A percentile compares a stretch with the other conserved stretches of the same genome.
These are phyloP conservation scores for Alternaria atra DNA, from an alignment of 2,329 filamentous ascomycete species.

Conservation along the genomic window DNA sequence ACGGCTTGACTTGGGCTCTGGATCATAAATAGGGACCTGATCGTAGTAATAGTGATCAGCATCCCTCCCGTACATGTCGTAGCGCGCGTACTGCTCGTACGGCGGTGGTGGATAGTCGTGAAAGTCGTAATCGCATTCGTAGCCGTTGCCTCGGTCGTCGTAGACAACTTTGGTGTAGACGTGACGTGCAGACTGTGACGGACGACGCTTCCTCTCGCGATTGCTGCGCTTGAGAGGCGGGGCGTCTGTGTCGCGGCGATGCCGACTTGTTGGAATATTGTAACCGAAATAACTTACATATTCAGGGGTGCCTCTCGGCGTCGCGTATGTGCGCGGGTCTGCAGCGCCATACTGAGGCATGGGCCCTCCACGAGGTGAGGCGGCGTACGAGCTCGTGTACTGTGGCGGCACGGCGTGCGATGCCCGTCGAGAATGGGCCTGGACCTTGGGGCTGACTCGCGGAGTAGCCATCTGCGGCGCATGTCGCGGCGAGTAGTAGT, in stretches of 20 bases:
- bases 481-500: conserved; percentile 65
- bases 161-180: conserved; percentile 66
- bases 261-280: conserved; percentile 54
- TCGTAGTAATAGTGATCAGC: conserved; percentile 63
- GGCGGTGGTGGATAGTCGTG: conserved; percentile 59
- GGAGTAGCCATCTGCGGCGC: conserved; percentile 60
- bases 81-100: conserved; percentile 59
- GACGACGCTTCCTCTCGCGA: conserved; percentile 59
- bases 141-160: conserved; percentile 60
- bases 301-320: conserved; percentile 65
- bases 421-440: conserved; percentile 64
- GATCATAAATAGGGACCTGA: conserved; percentile 59
- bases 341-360: conserved; percentile 55
- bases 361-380: conserved; percentile 41
- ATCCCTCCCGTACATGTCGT: conserved; percentile 62
- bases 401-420: conserved; percentile 61
- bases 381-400: conserved; percentile 48
- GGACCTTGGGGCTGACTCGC: conserved; percentile 56
- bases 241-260: conserved; percentile 50
- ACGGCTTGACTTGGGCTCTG: conserved; percentile 57
- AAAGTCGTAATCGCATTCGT: conserved; percentile 57
- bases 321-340: conserved; percentile 53
- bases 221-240: conserved; percentile 52
- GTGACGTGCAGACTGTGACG: conserved; percentile 62
- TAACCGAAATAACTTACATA: conserved; percentile 71